Base-by-base conservation (phyloP, 352 stramenopile genomes). In the Phytophthora sp. region DNA sequence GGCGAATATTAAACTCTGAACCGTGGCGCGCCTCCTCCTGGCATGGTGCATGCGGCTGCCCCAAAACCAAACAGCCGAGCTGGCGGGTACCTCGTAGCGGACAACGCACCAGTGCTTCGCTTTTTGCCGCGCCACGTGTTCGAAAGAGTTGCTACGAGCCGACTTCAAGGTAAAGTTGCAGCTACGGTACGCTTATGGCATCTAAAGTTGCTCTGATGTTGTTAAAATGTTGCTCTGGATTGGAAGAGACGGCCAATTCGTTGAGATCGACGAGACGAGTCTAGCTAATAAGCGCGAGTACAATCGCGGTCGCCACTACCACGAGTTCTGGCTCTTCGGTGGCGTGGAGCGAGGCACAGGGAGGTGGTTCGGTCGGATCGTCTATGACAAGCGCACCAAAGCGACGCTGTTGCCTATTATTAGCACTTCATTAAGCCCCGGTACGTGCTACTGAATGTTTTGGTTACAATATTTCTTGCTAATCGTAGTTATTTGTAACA, bases 21-120 rank as follows among this genome's bases (percentile, higher is more conserved):
- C 0, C 20, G 11, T 30, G 7, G 54, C 53, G 18, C 29, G 54
- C 1, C 42, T 62, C 4, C 18, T 53, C 3, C 27, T 53, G 3
- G 54, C 27, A n/a, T 62, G 54, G 54, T 27, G 9, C 41, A 62
- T 62, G 54, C n/a, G 27, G 20, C 29, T 54, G 0, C 20, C 54
- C 2, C 54, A 62, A 35, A 18, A 20, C 3, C 38, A 60, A 41
- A 39, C 52, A 20, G n/a, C 26, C 4, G 39, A 42, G 52, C 13
- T 51, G 27, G 26, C 52, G 2, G 52, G 27, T 13, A 3, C 44
- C 2, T 4, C 7, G 26, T n/a, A n/a, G 27, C 16, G 11, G 13
- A 44, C 26, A 18, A n/a, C 18, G 16, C 26, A 44, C 3, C 11
- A 52, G 6, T 57, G 12, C 7, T 58, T 30, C 24, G 33, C 13